Evolutionary conservation across 78 protist species (phyloP).

Genomic region (Dictyostelium brefeldianum): DNA sequence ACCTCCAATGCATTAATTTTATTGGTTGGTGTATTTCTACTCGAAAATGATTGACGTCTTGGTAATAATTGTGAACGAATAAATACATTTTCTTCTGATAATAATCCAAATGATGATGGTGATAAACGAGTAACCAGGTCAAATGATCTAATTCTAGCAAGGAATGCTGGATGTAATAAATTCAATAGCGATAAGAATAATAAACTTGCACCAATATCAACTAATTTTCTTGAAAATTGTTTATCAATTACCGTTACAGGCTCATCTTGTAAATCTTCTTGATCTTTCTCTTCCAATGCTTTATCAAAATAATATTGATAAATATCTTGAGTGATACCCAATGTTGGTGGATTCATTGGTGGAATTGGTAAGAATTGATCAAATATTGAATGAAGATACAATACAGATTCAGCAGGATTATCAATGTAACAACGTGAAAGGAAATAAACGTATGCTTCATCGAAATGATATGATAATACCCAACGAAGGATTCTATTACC

Average conservation of each 20-base stretch:
- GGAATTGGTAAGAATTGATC: conserved; percentile 77
- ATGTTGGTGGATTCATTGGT: conserved; percentile 64
- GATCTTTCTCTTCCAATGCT: conserved; percentile 66
- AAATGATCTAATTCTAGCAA: conserved; percentile 67
- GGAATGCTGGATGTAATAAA: conserved; percentile 61
- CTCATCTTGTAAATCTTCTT: conserved; percentile 60
- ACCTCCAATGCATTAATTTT: conserved; percentile 56
- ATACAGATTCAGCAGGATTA: conserved; percentile 48
- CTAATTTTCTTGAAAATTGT: conserved; percentile 23
- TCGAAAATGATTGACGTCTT: conserved; percentile 49
- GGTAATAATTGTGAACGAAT: conserved; percentile 56
- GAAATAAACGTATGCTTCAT: conserved; percentile 60
- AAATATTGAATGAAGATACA: conserved; percentile 63
- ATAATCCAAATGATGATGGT: conserved; percentile 50
- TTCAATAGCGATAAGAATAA: conserved; percentile 32
- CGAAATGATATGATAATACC: conserved; percentile 77
- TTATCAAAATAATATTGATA: conserved; percentile 64
- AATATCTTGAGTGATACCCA: conserved; percentile 68
- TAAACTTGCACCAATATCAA: conserved; percentile 52
- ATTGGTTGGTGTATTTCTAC: conserved; percentile 60
- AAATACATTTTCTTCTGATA: conserved; percentile 25
- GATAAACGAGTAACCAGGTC: conserved; percentile 57
- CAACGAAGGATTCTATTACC: conserved; percentile 71
- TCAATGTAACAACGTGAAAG: conserved; percentile 37
- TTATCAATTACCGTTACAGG: conserved; percentile 22